phyloP scores from a whole-genome alignment of 495 filamentous ascomycete genomes.

The Jackrogersella multiformis region DNA sequence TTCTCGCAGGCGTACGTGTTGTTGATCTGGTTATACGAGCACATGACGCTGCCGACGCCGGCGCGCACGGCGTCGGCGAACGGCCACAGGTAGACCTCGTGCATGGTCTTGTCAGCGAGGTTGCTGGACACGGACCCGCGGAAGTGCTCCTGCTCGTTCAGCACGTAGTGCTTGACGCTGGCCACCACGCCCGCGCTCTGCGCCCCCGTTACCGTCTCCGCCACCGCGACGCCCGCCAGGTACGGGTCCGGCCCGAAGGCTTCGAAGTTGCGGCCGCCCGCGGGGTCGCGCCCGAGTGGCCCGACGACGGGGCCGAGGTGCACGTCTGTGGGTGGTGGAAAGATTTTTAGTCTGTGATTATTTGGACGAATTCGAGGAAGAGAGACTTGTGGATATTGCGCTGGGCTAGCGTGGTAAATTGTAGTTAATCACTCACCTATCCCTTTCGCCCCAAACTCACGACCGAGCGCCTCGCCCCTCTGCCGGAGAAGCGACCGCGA shows the following conservation, averaged over 20 bases:
- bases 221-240: conserved; percentile 64
- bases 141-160: conserved; percentile 58
- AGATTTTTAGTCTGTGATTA: conserved; percentile 38
- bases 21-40: conserved; percentile 67
- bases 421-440: conserved; percentile 53
- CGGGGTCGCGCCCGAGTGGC: conserved; percentile 65
- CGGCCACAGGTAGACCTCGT: conserved; percentile 77
- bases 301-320: conserved; percentile 64
- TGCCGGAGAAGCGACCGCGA: conserved; percentile 69
- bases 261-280: conserved; percentile 73
- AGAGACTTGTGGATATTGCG: not conserved
- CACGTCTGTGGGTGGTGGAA: conserved; percentile 47
- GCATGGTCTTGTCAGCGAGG: conserved; percentile 71
- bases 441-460: conserved; percentile 71
- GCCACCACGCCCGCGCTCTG: conserved; percentile 67
- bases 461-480: conserved; percentile 65
- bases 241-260: conserved; percentile 72
- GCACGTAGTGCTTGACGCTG: conserved; percentile 67
- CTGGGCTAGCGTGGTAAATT: not conserved
- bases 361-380: not conserved
- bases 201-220: conserved; percentile 63
- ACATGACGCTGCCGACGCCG: conserved; percentile 70
- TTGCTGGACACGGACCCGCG: conserved; percentile 58
- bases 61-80: conserved; percentile 71
- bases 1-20: conserved; percentile 56